These are phyloP conservation scores for Capsella bursapastoris DNA, from an alignment of 345 rosid species.

Conservation along the genomic window DNA sequence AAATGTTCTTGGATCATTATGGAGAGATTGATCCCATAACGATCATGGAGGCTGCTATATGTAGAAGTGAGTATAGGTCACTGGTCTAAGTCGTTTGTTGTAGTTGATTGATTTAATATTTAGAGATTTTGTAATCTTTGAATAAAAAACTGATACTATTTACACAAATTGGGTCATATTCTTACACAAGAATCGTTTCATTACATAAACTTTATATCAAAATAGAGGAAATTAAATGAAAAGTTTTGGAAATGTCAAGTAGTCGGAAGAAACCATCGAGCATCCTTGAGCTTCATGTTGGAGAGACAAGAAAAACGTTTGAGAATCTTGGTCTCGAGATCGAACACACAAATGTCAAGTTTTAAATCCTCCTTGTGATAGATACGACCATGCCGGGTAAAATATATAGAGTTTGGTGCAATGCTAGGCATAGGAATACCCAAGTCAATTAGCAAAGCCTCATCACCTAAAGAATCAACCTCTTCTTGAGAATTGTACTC, in stretches of 20 bases:
- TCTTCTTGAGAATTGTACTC: neutral
- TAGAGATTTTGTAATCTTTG: too few species aligned
- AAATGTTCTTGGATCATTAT: too few species aligned
- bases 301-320: neutral
- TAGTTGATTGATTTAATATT: too few species aligned
- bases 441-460: constrained; percentile 2
- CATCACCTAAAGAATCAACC: constrained; percentile 13
- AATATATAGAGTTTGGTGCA: constrained; percentile 11
- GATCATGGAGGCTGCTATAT: too few species aligned
- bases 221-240: neutral
- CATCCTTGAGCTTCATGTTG: constrained; percentile 12
- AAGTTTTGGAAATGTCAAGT: neutral
- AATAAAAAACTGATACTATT: too few species aligned
- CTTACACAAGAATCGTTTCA: too few species aligned
- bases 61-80: too few species aligned
- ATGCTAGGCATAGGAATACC: neutral
- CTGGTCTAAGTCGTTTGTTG: too few species aligned
- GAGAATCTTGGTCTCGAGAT: neutral
- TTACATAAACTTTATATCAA: too few species aligned
- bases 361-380: neutral
- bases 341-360: constrained; percentile 3
- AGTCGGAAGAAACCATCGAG: constrained; percentile 7
- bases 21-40: too few species aligned
- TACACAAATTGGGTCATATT: too few species aligned
- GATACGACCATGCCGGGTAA: neutral